Conservation (phyloP, 2,329 filamentous ascomycete genomes). For the Orbilia blumenaviensis region DNA sequence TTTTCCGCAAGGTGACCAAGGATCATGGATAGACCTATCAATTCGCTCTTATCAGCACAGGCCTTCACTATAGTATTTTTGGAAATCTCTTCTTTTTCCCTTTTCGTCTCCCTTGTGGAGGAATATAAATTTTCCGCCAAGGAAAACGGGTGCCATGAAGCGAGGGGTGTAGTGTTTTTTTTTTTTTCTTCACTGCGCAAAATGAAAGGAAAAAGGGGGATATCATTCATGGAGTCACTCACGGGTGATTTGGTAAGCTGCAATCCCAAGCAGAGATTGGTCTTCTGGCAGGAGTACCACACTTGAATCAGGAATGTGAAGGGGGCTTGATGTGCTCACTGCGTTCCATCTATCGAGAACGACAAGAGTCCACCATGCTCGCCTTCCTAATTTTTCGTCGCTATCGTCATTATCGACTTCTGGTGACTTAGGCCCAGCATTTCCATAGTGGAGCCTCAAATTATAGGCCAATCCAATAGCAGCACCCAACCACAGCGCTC, state of each 20-base stretch:
- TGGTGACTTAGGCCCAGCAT: constrained; percentile 61
- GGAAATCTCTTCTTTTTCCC: constrained; percentile 14
- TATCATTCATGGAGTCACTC: constrained; percentile 62
- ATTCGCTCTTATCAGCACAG: constrained; percentile 42
- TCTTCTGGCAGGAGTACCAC: constrained; percentile 71
- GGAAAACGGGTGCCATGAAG: constrained; percentile 7
- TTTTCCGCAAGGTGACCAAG: constrained; percentile 68
- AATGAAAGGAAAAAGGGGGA: too few relatives aligned
- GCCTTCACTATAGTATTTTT: constrained; percentile 41
- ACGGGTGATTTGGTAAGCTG: constrained; percentile 72
- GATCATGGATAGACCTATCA: constrained; percentile 55
- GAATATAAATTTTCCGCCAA: constrained; percentile 34
- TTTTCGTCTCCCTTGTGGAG: constrained; percentile 20
- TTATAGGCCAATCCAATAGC: constrained; percentile 73
- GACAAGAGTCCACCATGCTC: constrained; percentile 77
- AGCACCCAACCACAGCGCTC: constrained; percentile 69
- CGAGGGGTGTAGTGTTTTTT: constrained; percentile 1
- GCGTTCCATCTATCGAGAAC: constrained; percentile 79
- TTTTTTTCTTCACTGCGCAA: neutral
- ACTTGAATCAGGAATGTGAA: constrained; percentile 71
- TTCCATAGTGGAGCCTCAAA: constrained; percentile 69
- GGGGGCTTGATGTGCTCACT: constrained; percentile 71
- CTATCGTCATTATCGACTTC: constrained; percentile 67
- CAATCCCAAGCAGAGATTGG: constrained; percentile 70
- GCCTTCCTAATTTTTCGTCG: constrained; percentile 70